phyloP scores from a whole-genome alignment of 2,329 filamentous ascomycete genomes.

The Colletotrichum tanaceti region DNA sequence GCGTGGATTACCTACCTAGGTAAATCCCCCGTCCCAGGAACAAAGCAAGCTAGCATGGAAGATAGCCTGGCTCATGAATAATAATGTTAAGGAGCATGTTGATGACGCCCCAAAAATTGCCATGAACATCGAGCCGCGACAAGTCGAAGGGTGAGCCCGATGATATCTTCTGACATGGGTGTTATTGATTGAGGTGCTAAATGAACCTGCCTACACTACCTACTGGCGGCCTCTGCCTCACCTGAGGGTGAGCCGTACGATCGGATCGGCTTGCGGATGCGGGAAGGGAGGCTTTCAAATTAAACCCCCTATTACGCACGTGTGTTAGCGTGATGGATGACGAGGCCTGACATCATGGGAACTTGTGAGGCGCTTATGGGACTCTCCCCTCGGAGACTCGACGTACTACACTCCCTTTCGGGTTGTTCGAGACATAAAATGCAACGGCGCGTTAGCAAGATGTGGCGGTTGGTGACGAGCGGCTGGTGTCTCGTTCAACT shows the following conservation, averaged over 20 bases:
- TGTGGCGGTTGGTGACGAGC: constrained; percentile 10
- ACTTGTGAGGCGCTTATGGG: neutral
- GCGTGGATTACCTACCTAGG: neutral
- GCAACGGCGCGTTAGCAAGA: constrained; percentile 2
- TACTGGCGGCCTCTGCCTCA: neutral
- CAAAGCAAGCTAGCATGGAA: neutral
- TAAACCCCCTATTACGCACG: constrained; percentile 13
- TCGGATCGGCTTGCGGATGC: neutral
- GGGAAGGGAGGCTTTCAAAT: constrained; percentile 13
- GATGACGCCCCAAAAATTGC: constrained; percentile 16
- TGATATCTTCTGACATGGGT: neutral
- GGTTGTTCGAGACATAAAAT: constrained; percentile 4
- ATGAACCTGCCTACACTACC: no score
- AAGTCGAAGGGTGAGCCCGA: constrained; percentile 7
- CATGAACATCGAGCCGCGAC: constrained; percentile 13
- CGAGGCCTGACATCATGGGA: constrained; percentile 35
- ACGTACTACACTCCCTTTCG: neutral
- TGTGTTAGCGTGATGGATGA: constrained; percentile 21
- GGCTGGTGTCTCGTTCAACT: constrained; percentile 22
- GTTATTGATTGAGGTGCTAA: neutral
- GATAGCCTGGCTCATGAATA: neutral
- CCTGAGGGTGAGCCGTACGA: constrained; percentile 11
- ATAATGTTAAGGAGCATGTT: neutral
- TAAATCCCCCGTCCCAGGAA: neutral
- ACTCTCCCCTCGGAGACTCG: neutral